A percentile compares a stretch with the other conserved stretches of the same genome.
Evolutionary conservation across 2,329 filamentous ascomycete genomes (phyloP).

Genomic region (Epichloe sylvatica): DNA sequence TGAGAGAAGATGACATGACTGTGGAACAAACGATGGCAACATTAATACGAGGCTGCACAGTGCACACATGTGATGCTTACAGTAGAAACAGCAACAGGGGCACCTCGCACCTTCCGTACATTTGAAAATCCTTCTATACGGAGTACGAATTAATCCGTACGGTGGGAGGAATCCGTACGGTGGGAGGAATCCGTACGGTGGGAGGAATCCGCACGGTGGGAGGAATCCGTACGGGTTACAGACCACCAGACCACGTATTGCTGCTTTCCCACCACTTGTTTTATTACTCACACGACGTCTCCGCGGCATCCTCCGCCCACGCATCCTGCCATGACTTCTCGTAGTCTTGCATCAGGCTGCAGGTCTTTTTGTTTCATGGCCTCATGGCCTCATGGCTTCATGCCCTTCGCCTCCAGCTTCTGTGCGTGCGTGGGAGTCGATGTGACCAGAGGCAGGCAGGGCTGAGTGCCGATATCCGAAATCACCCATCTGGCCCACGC

Average conservation of each 20-base stretch:
- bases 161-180: no score
- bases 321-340: background rate
- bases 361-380: background rate
- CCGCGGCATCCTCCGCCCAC: background rate
- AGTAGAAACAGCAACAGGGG: background rate
- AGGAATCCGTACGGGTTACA: no score
- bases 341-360: no score
- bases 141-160: no score
- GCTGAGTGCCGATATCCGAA: background rate
- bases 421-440: background rate
- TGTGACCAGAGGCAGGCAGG: background rate
- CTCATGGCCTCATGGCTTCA: background rate
- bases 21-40: no score
- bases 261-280: background rate
- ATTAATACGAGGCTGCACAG: no score
- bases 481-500: background rate
- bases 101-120: background rate
- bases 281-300: background rate
- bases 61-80: no score
- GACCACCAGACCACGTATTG: no score
- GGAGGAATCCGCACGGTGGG: no score
- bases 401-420: background rate
- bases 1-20: no score
- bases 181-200: no score
- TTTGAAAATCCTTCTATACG: background rate